Conservation (phyloP, 75 land plant species). For the Cupressus sempervirens region DNA sequence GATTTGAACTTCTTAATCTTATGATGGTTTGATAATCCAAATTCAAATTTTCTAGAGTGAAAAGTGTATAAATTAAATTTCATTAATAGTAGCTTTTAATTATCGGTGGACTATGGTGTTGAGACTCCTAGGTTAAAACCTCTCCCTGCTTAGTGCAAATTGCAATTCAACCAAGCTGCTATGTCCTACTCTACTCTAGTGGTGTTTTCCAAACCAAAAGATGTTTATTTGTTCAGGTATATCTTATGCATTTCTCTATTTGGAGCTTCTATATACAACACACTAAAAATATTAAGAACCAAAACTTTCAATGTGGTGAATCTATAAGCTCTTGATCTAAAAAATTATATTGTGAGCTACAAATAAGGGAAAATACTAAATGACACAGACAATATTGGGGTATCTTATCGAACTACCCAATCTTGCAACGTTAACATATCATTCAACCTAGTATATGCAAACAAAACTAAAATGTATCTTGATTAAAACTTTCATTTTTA, state of each 20-base stretch:
- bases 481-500: no score
- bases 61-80: not conserved
- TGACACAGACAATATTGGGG: no score
- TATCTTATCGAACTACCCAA: no score
- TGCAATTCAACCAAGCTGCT: not conserved
- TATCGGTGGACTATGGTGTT: not conserved
- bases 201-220: not conserved
- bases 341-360: no score
- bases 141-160: not conserved
- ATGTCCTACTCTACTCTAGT: not conserved
- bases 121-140: not conserved
- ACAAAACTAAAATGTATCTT: no score
- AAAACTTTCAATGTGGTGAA: no score
- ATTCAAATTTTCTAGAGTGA: not conserved
- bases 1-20: not conserved
- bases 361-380: no score
- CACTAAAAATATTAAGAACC: no score
- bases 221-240: not conserved
- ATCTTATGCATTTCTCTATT: not conserved
- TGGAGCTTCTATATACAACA: no score
- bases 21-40: not conserved
- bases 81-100: not conserved
- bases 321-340: no score
- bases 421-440: no score
- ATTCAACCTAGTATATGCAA: no score